Evolutionary conservation across 2,329 filamentous ascomycete species (phyloP).

Genomic region (Aspergillus pseudoterreus): DNA sequence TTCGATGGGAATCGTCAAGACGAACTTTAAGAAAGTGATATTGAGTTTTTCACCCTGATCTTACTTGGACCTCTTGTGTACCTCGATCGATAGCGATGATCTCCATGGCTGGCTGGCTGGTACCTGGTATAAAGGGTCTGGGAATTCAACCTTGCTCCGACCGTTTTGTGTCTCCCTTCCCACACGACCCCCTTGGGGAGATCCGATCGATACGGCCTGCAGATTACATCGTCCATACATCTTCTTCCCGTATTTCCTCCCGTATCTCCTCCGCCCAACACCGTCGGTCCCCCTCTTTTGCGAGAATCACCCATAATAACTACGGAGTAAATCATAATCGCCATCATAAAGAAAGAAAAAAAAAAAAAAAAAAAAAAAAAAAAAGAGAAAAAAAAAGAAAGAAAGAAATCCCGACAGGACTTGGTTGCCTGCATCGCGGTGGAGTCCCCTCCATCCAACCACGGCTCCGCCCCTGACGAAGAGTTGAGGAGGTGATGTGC

Average conservation of each 20-base stretch:
- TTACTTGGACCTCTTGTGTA: background rate
- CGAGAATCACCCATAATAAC: no score
- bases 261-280: background rate
- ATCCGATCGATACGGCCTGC: background rate
- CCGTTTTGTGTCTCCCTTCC: background rate
- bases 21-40: background rate
- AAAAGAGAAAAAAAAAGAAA: background rate
- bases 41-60: background rate
- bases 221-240: background rate
- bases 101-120: no score
- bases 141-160: background rate
- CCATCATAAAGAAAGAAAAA: background rate
- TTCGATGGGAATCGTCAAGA: background rate
- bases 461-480: constrained; percentile 17
- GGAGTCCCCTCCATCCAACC: constrained; percentile 15
- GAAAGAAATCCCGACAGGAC: background rate
- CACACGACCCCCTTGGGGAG: background rate
- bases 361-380: background rate
- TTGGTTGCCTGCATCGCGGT: constrained; percentile 14
- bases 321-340: no score
- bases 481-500: constrained; percentile 16
- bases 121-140: background rate
- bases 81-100: no score
- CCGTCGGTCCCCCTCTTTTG: background rate
- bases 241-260: no score